Evolutionary conservation across 2,329 filamentous ascomycete genomes (phyloP), one percentile per base, ranked within the genome.

Genomic region (Coniochaeta sp.): DNA sequence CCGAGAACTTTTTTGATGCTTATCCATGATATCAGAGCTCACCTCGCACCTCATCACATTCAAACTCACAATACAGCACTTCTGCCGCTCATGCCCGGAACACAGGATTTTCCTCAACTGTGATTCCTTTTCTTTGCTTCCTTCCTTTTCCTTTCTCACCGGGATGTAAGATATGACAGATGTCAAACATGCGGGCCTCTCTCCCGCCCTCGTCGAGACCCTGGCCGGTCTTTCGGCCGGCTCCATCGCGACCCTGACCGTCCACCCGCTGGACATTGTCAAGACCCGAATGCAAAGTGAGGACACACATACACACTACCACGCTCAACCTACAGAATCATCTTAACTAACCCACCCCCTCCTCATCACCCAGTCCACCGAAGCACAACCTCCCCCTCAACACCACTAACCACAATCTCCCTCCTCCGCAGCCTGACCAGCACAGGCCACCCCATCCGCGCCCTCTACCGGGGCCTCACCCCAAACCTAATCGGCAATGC

Each of bases 241-340:
- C 63, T 83, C 91, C 60, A 83, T 92, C 67, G 89, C 93, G 59
- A 98, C 95, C 26, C 81, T 98, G 57, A 88, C 87, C 60, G 89
- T 95, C 58, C 93, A 98, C 72, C 95, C 95, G 34, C 85, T 99
- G 62, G 95, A 99, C 76, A 87, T 99, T 64, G 87, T 98, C 72
- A 99, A 99, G 81, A 98, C 93, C 63, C 89, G 95, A 64, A 86
- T 99, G 71, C 95, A 99, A 78, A 87, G 90, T 92, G 77, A 61
- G 77, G n/a, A n/a, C n/a, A n/a, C n/a, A n/a, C n/a, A n/a, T n/a
- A n/a, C n/a, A n/a, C n/a, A n/a, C n/a, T n/a, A n/a, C n/a, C n/a
- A n/a, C n/a, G n/a, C n/a, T n/a, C n/a, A 50, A 26, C 24, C 31
- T 22, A 47, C 16, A 26, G n/a, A n/a, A n/a, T n/a, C n/a, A n/a